Evolutionary conservation across 441 rosid species (phyloP), one percentile per base, ranked within the genome.

Genomic region (Francoa sonchifolia): DNA sequence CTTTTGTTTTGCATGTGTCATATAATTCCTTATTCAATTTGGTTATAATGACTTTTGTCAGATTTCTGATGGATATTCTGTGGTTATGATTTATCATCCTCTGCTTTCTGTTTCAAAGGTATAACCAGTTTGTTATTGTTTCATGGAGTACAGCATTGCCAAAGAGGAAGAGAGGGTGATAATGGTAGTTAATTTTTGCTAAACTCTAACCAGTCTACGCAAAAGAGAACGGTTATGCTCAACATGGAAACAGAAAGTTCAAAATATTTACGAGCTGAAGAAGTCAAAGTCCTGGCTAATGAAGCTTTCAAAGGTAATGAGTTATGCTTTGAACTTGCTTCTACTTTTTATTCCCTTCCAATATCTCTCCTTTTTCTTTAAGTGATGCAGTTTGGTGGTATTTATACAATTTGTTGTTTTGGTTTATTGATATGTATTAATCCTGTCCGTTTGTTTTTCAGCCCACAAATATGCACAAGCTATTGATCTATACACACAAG

Each of bases 251-350:
- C 57, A 34, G 78, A 64, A 29, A 68, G 52, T 44, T 70, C 76
- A 20, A 64, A 50, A 36, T 56, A 58, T 47, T 69, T 72, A 45
- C 66, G 42, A 50, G 94, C 93, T 10, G 96, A 82, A 62, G 83
- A 82, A 50, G 18, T 80, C 44, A 90, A 90, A 66, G 57, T 60
- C 42, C 72, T 58, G 15, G 96, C 94, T 17, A 90, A 90, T 42
- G 93, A 85, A 63, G 94, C 93, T 9, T 85, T 85, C 52, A 90
- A 79, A 74, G 96, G 98, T 85, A 30, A 28, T 26, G n/a, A 2
- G 21, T 19, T 17, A 14, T 21, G 28, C 37, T 28, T n/a, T n/a
- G n/a, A n/a, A 27, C 31, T 12, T n/a, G n/a, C 0, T 31, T 39
- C 29, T 50, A 32, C 11, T 35, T 44, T 11, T 16, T 30, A 6